Conservation (phyloP, 768 basidiomycete genomes). For the Pulveroboletus ravenelii region DNA sequence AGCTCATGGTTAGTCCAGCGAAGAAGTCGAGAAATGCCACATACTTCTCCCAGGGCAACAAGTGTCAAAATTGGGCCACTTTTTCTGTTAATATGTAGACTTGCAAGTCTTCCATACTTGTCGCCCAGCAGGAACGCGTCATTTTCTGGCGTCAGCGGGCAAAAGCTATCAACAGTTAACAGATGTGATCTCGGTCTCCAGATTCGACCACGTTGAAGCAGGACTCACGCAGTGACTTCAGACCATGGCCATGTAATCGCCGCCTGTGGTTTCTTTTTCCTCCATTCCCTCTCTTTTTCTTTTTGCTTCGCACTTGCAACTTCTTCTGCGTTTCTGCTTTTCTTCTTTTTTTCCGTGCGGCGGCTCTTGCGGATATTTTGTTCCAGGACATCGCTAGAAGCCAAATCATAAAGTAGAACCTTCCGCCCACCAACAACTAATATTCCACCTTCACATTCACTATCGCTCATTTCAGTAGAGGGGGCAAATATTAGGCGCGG, state of each 20-base stretch:
- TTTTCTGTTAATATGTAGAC: constrained; percentile 52
- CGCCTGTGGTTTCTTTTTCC: constrained; percentile 51
- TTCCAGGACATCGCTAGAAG: constrained; percentile 42
- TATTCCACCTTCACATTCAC: constrained; percentile 56
- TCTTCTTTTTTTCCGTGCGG: constrained; percentile 48
- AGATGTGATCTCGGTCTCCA: neutral
- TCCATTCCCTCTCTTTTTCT: constrained; percentile 50
- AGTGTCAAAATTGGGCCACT: constrained; percentile 41
- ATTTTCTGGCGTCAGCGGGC: constrained; percentile 42
- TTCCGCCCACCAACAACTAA: constrained; percentile 66
- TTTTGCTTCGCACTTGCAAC: constrained; percentile 47
- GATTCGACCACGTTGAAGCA: neutral
- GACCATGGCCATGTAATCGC: constrained; percentile 73
- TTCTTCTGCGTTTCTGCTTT: constrained; percentile 40
- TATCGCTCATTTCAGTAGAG: constrained; percentile 18
- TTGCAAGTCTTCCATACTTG: constrained; percentile 60
- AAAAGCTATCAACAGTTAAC: constrained; percentile 39
- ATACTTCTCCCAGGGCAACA: constrained; percentile 69
- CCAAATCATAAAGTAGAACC: constrained; percentile 58
- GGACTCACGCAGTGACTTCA: constrained; percentile 61
- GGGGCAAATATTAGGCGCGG: constrained; percentile 40
- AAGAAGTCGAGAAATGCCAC: constrained; percentile 5
- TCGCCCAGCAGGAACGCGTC: constrained; percentile 63
- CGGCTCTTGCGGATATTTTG: constrained; percentile 54
- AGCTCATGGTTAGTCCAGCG: constrained; percentile 3